Evolutionary conservation across 768 basidiomycete species (phyloP), one percentile per base, ranked within the genome.

Genomic region (Calocera viscosa): DNA sequence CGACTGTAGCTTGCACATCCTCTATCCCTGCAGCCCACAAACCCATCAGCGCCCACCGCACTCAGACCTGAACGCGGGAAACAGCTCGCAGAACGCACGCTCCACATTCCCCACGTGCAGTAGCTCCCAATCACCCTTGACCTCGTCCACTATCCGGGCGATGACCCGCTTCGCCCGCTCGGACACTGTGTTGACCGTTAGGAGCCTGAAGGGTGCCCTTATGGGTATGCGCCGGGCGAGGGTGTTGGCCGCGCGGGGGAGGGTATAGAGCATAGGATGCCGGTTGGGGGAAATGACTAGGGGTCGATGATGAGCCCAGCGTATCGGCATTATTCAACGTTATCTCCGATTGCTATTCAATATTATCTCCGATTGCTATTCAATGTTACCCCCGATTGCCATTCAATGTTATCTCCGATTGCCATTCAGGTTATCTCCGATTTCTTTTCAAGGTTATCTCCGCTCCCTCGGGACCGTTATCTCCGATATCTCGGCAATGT

Each of bases 101-200:
- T 64, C 64, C 2, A 69, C 64, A 49, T 75, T 75, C 17, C 71
- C 74, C 32, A 71, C 74, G 67, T 75, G 74, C 0, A 66, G 67
- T 35, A 75, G 71, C 19, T 60, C 70, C 64, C 74, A 75, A 38
- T 68, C 70, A 28, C 71, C 72, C 67, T 71, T 72, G 65, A 75
- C 72, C 41, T 66, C 64, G 38, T 73, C 71, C 63, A 73, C 73
- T 16, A 75, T 69, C 41, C 65, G 65, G 1, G 72, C 72, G 47
- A 75, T 73, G 19, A 75, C 70, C 30, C 71, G 68, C 66, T 70
- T 71, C 0, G 74, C 74, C 10, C 74, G 68, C 22, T 75, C 74
- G 16, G 74, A 73, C n/a, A 71, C 69, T 12, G 73, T 75, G 67
- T 75, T 75, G 40, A 75, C 74, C 38, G 72, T 71, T 33, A 75